Percentiles rank a stretch among this genome's conserved stretches.
Conservation (phyloP, 768 basidiomycete species). For the Tylopilus sp. region DNA sequence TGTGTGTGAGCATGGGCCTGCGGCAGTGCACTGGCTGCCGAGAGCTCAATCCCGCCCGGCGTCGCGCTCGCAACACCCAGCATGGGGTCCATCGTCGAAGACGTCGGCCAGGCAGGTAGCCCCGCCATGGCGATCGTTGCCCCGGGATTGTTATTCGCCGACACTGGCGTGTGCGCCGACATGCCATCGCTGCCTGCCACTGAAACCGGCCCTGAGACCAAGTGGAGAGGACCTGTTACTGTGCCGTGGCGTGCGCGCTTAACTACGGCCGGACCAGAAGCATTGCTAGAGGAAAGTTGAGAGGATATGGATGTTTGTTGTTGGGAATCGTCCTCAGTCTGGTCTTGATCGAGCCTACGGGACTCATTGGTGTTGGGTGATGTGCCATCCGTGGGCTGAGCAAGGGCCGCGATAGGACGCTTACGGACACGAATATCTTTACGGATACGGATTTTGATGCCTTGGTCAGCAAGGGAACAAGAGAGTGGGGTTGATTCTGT, state of each 20-base stretch:
- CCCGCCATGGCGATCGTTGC: slow-evolving; percentile 26
- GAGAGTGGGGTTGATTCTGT: slow-evolving; percentile 86
- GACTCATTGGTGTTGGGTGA: slow-evolving; percentile 7
- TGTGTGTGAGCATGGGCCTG: slow-evolving; percentile 9
- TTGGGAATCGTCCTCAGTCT: slow-evolving; percentile 21
- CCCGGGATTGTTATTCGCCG: slow-evolving; percentile 7
- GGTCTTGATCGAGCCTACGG: slow-evolving; percentile 29
- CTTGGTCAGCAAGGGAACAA: slow-evolving; percentile 90
- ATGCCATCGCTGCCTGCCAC: slow-evolving; percentile 14
- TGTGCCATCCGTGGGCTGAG: slow-evolving; percentile 16
- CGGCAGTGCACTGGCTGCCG: slow-evolving; percentile 10
- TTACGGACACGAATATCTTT: slow-evolving; percentile 88
- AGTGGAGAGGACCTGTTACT: slow-evolving; percentile 19
- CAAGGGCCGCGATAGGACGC: slow-evolving; percentile 45
- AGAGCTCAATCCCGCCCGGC: slow-evolving; percentile 31
- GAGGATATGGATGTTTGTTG: slow-evolving; percentile 6
- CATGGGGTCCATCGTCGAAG: slow-evolving; percentile 31
- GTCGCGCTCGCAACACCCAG: slow-evolving; percentile 30
- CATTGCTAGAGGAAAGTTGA: slow-evolving; percentile 6
- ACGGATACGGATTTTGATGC: slow-evolving; percentile 91
- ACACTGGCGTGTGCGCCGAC: slow-evolving; percentile 19
- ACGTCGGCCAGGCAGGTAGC: slow-evolving; percentile 31
- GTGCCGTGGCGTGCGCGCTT: slow-evolving; percentile 32
- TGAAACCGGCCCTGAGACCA: slow-evolving; percentile 18
- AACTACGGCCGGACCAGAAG: slow-evolving; percentile 3